phyloP scores from a whole-genome alignment of 2,329 filamentous ascomycete genomes.

The Aspergillus brunneoviolaceus region DNA sequence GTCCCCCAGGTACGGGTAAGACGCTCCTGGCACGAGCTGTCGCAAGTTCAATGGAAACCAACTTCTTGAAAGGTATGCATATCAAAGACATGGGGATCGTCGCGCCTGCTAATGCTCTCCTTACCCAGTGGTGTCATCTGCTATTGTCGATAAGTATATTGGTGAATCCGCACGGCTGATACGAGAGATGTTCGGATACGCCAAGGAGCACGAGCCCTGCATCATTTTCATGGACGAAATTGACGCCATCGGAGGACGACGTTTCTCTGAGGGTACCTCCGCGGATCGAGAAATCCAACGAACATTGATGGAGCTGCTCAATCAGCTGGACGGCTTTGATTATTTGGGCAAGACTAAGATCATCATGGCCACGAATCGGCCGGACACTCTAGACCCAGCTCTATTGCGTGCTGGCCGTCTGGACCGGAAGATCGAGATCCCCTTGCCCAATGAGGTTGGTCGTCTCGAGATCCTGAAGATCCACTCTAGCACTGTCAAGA shows the following conservation, averaged over 20 bases:
- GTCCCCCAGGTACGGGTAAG: conserved; percentile 95
- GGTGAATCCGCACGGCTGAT: conserved; percentile 96
- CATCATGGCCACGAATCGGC: conserved; percentile 98
- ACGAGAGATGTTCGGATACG: conserved; percentile 99
- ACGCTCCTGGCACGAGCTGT: conserved; percentile 92
- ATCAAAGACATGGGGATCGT: neutral
- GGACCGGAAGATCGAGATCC: conserved; percentile 97
- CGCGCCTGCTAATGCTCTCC: conserved; percentile 8
- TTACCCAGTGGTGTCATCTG: conserved; percentile 83
- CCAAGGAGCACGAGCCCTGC: conserved; percentile 98
- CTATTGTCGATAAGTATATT: conserved; percentile 99
- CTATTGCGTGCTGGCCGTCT: conserved; percentile 88
- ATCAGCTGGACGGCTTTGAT: conserved; percentile 98
- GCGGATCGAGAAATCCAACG: conserved; percentile 98
- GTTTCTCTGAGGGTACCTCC: conserved; percentile 96
- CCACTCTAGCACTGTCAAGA: conserved; percentile 79
- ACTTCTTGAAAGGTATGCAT: conserved; percentile 85
- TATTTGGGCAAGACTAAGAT: conserved; percentile 99
- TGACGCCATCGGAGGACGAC: conserved; percentile 92
- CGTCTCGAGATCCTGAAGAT: conserved; percentile 98
- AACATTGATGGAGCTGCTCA: conserved; percentile 96
- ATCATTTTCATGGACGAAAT: conserved; percentile 99
- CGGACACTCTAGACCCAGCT: conserved; percentile 91
- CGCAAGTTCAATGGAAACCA: conserved; percentile 93
- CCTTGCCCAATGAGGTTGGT: conserved; percentile 93